phyloP scores from a whole-genome alignment of 306 rosid species.

The Casuarina cunninghamiana region DNA sequence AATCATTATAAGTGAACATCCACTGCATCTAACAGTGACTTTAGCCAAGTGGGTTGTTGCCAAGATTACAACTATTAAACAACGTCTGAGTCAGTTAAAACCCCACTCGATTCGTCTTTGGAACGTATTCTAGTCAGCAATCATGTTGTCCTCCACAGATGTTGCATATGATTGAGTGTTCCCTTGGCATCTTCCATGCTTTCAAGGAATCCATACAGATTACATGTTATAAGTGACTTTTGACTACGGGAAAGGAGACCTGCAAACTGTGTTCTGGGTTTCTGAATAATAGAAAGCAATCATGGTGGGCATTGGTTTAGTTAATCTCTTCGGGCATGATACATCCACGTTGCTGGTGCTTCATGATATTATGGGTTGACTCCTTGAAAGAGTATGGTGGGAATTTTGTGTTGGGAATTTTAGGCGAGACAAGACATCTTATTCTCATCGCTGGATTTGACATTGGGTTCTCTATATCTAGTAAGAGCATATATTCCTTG shows the following conservation, averaged over 20 bases:
- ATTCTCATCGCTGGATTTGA: background rate
- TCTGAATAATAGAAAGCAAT: background rate
- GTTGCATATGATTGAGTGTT: constrained; percentile 28
- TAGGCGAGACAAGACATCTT: constrained; percentile 10
- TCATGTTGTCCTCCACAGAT: constrained; percentile 23
- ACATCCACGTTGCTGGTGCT: constrained; percentile 14
- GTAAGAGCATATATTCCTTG: background rate
- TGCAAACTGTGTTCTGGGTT: no score
- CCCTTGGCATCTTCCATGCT: constrained; percentile 29
- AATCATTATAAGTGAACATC: background rate
- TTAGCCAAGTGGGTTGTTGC: constrained; percentile 1
- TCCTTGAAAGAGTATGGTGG: constrained; percentile 12
- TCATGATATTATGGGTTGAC: constrained; percentile 10
- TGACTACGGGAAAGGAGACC: constrained; percentile 5
- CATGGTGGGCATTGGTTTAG: background rate
- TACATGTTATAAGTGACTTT: constrained; percentile 19
- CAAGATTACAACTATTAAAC: background rate
- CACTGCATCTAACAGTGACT: background rate
- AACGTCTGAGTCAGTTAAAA: background rate
- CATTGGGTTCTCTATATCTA: background rate
- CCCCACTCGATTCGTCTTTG: background rate
- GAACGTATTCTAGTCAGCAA: background rate
- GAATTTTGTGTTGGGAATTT: constrained; percentile 3
- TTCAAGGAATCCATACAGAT: constrained; percentile 29
- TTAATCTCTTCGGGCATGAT: background rate